phyloP scores from a whole-genome alignment of 768 basidiomycete species.

The Xerocomellus chrysenteron region DNA sequence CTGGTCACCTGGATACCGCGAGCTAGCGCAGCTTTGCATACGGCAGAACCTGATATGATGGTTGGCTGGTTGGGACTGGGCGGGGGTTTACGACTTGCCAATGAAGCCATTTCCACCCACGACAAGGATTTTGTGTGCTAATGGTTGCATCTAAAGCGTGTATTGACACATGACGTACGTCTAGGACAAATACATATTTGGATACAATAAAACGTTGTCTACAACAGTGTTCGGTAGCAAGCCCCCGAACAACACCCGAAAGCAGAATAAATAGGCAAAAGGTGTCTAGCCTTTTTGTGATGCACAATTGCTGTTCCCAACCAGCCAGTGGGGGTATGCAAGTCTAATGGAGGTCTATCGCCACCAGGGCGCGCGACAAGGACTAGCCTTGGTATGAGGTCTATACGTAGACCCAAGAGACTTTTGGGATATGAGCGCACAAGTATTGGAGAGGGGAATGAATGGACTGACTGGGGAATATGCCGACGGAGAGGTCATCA shows the following conservation, averaged over 20 bases:
- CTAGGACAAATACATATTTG: neutral
- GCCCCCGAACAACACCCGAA: conserved; percentile 18
- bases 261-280: conserved; percentile 9
- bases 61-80: neutral
- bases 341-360: conserved; percentile 26
- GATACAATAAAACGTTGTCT: neutral
- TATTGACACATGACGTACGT: neutral
- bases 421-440: conserved; percentile 16
- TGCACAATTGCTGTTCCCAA: neutral
- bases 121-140: conserved; percentile 72
- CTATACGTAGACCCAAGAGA: conserved; percentile 30
- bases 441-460: neutral
- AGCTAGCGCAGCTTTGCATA: conserved; percentile 84
- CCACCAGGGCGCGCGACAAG: conserved; percentile 40
- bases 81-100: conserved; percentile 46
- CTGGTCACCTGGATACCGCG: conserved; percentile 87
- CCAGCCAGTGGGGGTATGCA: neutral
- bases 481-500: conserved; percentile 43
- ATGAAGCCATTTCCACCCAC: conserved; percentile 99
- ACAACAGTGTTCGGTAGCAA: conserved; percentile 8
- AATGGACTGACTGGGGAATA: conserved; percentile 52
- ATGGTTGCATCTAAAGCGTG: conserved; percentile 14
- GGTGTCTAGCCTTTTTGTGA: conserved; percentile 7
- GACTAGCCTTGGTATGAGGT: conserved; percentile 18
- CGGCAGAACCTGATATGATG: conserved; percentile 71